Evolutionary conservation across 2,329 filamentous ascomycete genomes (phyloP), one percentile per base, ranked within the genome.

Genomic region (Cercospora brassicicola): DNA sequence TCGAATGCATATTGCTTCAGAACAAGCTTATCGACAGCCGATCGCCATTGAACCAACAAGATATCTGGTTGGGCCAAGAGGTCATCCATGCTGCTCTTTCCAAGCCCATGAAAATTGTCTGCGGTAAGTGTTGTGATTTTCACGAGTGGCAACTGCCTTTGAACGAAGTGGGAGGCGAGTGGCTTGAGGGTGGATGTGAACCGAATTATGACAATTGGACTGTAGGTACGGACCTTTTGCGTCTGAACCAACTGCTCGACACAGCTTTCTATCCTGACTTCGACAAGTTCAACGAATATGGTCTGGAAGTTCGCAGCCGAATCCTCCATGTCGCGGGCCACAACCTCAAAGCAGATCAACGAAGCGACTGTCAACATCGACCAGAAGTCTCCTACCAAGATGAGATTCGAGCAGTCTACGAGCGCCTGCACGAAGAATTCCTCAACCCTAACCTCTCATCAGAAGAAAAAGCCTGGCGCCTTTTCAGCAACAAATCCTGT

Each of bases 401-500:
- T 9, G 73, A 74, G 48, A 64, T 73, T 59, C 33, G 36, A 4
- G 64, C 68, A 13, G 64, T 75, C 3, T 69, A 69, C 20, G 31
- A 36, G 5, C 62, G 62, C 13, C 64, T 75, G 8, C 23, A 64
- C 13, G 59, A 67, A 33, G 15, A 62, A 18, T 72, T 69, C 62
- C 68, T 67, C 20, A 51, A 53, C 2, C 23, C 66, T 33, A 13
- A 15, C 28, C 13, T 33, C 20, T 31, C 42, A n/a, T 15, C 8
- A 11, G 28, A 62, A 11, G 7, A 51, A 28, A 15, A 20, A 8
- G 30, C 60, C 13, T 74, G 74, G 60, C 65, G 73, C 6, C 39
- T 77, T 7, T 59, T 70, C n/a, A 62, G 66, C 48, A 77, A 78
- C 61, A 26, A 64, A 3, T 67, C 62, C 2, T 72, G 69, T 28